Base-by-base conservation (phyloP, 176 grass and related monocot genomes). In the Oryza rufipogon region DNA sequence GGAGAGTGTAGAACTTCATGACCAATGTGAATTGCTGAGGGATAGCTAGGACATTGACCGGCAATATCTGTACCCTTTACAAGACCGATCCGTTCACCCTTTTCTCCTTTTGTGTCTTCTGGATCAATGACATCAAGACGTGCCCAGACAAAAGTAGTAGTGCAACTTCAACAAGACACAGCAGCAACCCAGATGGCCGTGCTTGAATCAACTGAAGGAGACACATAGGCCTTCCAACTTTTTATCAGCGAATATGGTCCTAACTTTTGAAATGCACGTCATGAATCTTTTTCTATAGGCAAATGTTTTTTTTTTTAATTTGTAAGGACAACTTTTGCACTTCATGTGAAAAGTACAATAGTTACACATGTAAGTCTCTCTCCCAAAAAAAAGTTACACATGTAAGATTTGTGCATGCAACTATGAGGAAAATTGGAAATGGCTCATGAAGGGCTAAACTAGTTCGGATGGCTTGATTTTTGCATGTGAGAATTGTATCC, bases 61-160 rank as follows among this genome's bases (percentile, higher is more conserved):
- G 58, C 19, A 23, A 63, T 3, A 10, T 63, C 20, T 63, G n/a
- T 22, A 63, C 20, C 7, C 58, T 23, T 5, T 63, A 63, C 58
- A 63, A 23, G 58, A 63, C 58, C n/a, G 9, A 22, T 61, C 42
- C 73, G 25, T 69, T 49, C 30, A 36, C 26, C 36, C 36, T 52
- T 3, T 28, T 17, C 52, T 20, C 12, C 68, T n/a, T 19, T 41
- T 28, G 30, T 56, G 69, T 16, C 44, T 49, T 79, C 42, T 66
- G 51, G 19, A 79, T 65, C 45, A 39, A 12, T 66, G 69, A 64
- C 69, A 80, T 9, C 20, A 15, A 44, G 63, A 81, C 61, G 70
- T 86, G 61, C 44, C 70, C 70, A 19, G 70, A 86, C 77, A 73
- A 41, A 63, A 63, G 58, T 1, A 63, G 58, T 1, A 23, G n/a